Evolutionary conservation across 2,329 filamentous ascomycete species (phyloP).

Genomic region (Ophiostoma populinum): DNA sequence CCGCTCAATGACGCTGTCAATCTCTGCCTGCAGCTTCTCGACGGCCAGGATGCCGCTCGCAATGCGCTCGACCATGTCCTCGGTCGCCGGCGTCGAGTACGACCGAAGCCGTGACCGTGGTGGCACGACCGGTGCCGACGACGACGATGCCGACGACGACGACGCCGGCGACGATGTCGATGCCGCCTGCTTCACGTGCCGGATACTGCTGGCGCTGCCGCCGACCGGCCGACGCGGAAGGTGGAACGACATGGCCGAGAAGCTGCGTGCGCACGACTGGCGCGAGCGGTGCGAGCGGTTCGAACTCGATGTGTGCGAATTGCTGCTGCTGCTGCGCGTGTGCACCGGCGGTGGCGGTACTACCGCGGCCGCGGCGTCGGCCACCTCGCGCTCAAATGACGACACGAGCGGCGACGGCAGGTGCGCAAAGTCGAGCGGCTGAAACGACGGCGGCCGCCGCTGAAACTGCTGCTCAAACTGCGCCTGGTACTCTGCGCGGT

Average conservation of each 20-base stretch:
- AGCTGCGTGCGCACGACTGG: slow-evolving; percentile 21
- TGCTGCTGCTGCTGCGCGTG: slow-evolving; percentile 15
- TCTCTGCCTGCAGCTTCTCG: slow-evolving; percentile 39
- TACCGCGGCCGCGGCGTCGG: slow-evolving; percentile 9
- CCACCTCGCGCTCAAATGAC: slow-evolving; percentile 29
- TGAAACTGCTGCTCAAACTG: slow-evolving; percentile 11
- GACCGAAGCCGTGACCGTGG: slow-evolving; percentile 27
- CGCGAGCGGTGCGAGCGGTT: slow-evolving; percentile 18
- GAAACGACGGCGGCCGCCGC: slow-evolving; percentile 24
- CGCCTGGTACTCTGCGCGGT: slow-evolving; percentile 6
- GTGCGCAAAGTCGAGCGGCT: slow-evolving; percentile 35
- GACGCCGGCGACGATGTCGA: background rate
- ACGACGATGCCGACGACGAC: no score
- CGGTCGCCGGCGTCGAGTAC: slow-evolving; percentile 28
- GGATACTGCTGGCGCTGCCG: slow-evolving; percentile 3
- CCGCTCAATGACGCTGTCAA: slow-evolving; percentile 41
- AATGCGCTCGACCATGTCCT: slow-evolving; percentile 35
- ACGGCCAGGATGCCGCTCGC: slow-evolving; percentile 40
- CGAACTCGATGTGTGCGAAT: no score
- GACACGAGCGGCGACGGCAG: slow-evolving; percentile 37
- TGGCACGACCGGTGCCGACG: slow-evolving; percentile 19
- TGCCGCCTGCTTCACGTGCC: background rate
- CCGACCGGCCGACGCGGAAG: slow-evolving; percentile 28
- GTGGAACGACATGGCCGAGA: slow-evolving; percentile 38
- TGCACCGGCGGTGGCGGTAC: slow-evolving; percentile 24